A percentile compares a stretch with the other conserved stretches of the same genome.
Evolutionary conservation across 305 asterid species (phyloP).

Genomic region (Solanum hybrid): DNA sequence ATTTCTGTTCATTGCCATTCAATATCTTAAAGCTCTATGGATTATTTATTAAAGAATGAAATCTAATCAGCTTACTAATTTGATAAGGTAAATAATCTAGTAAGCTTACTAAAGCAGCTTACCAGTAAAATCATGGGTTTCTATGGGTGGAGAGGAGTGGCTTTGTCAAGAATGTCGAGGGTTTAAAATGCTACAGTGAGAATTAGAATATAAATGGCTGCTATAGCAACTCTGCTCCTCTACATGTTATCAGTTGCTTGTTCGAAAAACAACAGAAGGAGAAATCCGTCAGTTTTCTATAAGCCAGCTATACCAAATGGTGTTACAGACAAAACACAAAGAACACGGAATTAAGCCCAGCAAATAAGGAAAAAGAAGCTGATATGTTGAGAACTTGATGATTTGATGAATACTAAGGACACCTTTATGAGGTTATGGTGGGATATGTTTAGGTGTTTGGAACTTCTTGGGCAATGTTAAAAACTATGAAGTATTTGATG

Average conservation of each 20-base stretch:
- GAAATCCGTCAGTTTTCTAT: background rate
- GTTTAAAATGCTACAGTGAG: background rate
- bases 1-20: background rate
- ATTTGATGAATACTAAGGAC: background rate
- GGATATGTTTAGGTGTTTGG: background rate
- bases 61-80: background rate
- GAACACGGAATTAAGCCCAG: background rate
- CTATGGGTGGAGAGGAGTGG: background rate
- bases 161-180: background rate
- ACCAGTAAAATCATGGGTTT: slow-evolving; percentile 3
- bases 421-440: background rate
- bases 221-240: background rate
- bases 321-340: background rate
- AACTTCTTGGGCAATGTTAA: background rate
- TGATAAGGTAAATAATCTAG: background rate
- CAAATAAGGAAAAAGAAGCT: background rate
- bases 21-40: background rate
- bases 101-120: background rate
- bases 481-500: background rate
- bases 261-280: background rate
- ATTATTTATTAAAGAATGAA: background rate
- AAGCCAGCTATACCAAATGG: background rate
- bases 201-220: background rate
- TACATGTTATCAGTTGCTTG: background rate
- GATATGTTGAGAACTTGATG: background rate